Conservation (phyloP, 2,329 filamentous ascomycete species). For the Trichoderma oligosporum region DNA sequence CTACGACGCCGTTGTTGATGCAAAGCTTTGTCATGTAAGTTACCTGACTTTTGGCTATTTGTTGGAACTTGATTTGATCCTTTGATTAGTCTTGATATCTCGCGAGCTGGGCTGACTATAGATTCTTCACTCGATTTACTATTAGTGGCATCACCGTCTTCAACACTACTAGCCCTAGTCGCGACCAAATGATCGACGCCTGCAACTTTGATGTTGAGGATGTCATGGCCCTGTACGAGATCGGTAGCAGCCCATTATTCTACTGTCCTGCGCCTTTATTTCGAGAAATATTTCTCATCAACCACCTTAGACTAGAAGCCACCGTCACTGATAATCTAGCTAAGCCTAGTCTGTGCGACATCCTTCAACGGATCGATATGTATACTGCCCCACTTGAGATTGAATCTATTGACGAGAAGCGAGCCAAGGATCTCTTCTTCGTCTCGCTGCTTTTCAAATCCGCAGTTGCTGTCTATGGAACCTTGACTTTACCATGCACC, state of each 20-base stretch:
- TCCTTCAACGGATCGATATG: constrained; percentile 8
- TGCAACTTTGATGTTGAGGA: constrained; percentile 15
- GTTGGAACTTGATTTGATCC: too few relatives aligned
- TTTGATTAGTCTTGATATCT: too few relatives aligned
- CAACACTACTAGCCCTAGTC: constrained; percentile 16
- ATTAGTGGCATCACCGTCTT: constrained; percentile 10
- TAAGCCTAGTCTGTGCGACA: background rate
- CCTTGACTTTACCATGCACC: background rate
- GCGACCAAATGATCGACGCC: constrained; percentile 5
- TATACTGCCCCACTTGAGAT: background rate
- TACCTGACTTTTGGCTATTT: background rate
- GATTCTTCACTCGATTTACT: background rate
- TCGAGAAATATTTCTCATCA: constrained; percentile 16
- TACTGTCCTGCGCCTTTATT: constrained; percentile 13
- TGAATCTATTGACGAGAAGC: background rate
- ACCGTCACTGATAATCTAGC: background rate
- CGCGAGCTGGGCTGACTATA: too few relatives aligned
- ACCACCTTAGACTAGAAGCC: constrained; percentile 5
- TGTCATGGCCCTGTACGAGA: constrained; percentile 11
- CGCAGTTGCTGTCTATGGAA: constrained; percentile 9
- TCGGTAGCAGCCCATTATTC: constrained; percentile 5
- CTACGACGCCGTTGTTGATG: constrained; percentile 1
- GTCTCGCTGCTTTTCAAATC: constrained; percentile 15
- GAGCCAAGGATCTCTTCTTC: background rate
- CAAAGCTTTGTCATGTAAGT: constrained; percentile 18